These are phyloP conservation scores for Secale cereale DNA, from an alignment of 176 grass and related monocot genomes.

Conservation along the genomic window DNA sequence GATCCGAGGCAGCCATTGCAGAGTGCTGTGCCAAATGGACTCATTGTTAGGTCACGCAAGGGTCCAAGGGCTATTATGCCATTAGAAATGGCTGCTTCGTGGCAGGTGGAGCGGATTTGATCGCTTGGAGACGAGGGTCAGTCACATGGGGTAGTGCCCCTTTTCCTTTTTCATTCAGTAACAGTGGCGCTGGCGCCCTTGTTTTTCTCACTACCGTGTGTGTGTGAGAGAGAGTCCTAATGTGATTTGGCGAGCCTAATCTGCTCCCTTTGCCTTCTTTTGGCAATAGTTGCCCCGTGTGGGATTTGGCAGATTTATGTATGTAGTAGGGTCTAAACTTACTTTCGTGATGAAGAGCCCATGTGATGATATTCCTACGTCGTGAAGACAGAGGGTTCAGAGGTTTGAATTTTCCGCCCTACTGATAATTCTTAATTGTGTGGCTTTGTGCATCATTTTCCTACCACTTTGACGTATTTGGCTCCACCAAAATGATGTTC, in stretches of 20 bases:
- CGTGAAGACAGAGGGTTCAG: background rate
- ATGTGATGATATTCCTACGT: background rate
- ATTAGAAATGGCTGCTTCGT: background rate
- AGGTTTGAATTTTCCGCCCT: background rate
- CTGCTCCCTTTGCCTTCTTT: background rate
- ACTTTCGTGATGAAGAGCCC: background rate
- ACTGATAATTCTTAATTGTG: background rate
- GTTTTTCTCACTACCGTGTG: background rate
- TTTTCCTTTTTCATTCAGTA: background rate
- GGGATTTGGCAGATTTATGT: background rate
- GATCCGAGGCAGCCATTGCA: background rate
- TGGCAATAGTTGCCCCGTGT: background rate
- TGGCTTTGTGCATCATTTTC: background rate
- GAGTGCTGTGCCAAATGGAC: background rate
- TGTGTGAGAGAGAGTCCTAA: too few relatives aligned
- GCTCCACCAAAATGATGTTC: background rate
- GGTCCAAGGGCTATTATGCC: background rate
- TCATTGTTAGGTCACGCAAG: background rate
- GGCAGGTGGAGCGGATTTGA: conserved; percentile 1
- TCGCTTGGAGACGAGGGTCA: background rate
- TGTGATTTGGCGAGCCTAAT: too few relatives aligned
- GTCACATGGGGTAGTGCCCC: background rate
- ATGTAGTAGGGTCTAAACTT: background rate
- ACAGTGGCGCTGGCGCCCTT: background rate
- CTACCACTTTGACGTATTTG: background rate